Evolutionary conservation across 2,329 filamentous ascomycete genomes (phyloP).

Genomic region (Clonostachys solani): DNA sequence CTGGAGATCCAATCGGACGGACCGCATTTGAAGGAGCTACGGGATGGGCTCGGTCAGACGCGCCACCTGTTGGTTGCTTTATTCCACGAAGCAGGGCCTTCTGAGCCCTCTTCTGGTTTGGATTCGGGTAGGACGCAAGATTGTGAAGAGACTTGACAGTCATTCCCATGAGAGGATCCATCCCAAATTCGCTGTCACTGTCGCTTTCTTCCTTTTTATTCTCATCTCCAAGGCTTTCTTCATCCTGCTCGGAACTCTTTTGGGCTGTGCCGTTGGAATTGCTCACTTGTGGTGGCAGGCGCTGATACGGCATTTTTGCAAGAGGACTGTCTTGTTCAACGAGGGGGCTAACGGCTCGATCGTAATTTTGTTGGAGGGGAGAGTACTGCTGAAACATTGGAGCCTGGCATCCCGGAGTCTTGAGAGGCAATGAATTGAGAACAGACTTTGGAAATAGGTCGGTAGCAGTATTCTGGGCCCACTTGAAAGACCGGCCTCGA

Average conservation of each 20-base stretch:
- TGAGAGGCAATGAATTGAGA: slow-evolving; percentile 27
- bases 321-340: slow-evolving; percentile 5
- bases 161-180: slow-evolving; percentile 28
- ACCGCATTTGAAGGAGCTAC: neutral
- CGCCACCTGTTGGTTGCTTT: slow-evolving; percentile 1
- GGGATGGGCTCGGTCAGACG: neutral
- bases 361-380: slow-evolving; percentile 49
- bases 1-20: neutral
- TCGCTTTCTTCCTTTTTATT: slow-evolving; percentile 19
- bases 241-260: neutral
- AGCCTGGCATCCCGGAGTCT: slow-evolving; percentile 12
- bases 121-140: slow-evolving; percentile 52
- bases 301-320: neutral
- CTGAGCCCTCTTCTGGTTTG: slow-evolving; percentile 46
- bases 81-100: slow-evolving; percentile 26
- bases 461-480: slow-evolving; percentile 19
- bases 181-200: slow-evolving; percentile 14
- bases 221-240: slow-evolving; percentile 15
- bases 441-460: slow-evolving; percentile 28
- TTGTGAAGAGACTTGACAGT: slow-evolving; percentile 45
- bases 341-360: slow-evolving; percentile 41
- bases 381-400: slow-evolving; percentile 33
- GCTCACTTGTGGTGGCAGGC: neutral
- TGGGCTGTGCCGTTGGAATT: neutral
- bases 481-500: slow-evolving; percentile 41